A percentile compares a stretch with the other conserved stretches of the same genome.
Evolutionary conservation across 345 rosid species (phyloP).

Genomic region (Eutrema japonicum): DNA sequence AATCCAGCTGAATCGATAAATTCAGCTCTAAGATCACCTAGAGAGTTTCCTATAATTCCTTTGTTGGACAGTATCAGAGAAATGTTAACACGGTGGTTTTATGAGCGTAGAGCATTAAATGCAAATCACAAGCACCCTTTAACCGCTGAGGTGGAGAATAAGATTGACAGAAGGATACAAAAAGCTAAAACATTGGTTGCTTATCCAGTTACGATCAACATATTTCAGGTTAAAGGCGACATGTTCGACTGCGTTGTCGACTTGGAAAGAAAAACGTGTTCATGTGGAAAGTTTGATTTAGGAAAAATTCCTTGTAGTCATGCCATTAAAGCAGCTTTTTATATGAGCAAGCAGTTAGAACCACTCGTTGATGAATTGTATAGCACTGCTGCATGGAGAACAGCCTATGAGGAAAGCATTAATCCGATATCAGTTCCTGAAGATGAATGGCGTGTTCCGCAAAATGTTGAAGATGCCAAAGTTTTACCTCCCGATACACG

Average conservation of each 20-base stretch:
- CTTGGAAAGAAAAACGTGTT: slow-evolving; percentile 2
- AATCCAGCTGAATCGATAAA: not conserved
- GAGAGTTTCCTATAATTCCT: no score
- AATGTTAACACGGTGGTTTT: no score
- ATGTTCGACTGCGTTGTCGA: not conserved
- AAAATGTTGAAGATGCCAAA: no score
- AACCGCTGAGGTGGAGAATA: not conserved
- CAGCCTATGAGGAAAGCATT: not conserved
- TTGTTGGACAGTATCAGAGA: no score
- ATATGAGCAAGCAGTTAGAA: not conserved
- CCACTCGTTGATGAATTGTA: not conserved
- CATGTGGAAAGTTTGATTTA: not conserved
- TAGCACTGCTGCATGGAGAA: not conserved
- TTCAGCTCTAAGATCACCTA: not conserved
- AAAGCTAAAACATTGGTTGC: not conserved
- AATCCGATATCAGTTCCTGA: not conserved
- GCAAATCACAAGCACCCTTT: not conserved
- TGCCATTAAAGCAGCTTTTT: not conserved
- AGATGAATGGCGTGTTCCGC: slow-evolving; percentile 6
- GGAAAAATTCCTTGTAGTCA: not conserved
- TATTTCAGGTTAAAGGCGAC: not conserved
- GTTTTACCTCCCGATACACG: no score
- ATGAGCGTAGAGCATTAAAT: not conserved
- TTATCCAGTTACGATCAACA: not conserved
- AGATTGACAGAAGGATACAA: not conserved